Conservation (phyloP, 805 yeast species). For the Yarrowia phangngaensis region DNA sequence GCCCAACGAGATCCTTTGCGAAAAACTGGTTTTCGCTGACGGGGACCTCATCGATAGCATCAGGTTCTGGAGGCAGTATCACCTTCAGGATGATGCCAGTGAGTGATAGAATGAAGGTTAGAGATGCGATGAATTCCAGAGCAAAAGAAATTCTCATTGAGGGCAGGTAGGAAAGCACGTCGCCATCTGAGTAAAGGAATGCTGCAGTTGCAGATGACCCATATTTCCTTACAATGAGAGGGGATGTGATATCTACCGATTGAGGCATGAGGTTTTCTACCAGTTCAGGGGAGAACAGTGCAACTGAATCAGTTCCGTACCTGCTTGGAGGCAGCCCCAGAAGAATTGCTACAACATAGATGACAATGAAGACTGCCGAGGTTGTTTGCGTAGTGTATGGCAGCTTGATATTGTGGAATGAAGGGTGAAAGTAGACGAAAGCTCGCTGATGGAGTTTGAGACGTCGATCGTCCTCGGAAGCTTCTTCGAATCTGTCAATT, state of each 20-base stretch:
- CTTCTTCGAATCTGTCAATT: slow-evolving; percentile 1
- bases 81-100: slow-evolving; percentile 46
- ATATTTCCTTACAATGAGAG: slow-evolving; percentile 17
- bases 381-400: slow-evolving; percentile 11
- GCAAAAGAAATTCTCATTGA: slow-evolving; percentile 31
- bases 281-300: slow-evolving; percentile 12
- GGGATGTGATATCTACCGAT: slow-evolving; percentile 12
- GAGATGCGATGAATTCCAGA: slow-evolving; percentile 52
- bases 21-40: slow-evolving; percentile 32
- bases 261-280: background rate
- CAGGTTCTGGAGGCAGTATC: slow-evolving; percentile 37
- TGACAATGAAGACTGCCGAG: slow-evolving; percentile 9
- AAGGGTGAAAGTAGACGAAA: slow-evolving; percentile 15
- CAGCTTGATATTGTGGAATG: slow-evolving; percentile 14
- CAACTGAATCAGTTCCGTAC: slow-evolving; percentile 17
- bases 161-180: slow-evolving; percentile 15
- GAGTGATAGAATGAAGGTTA: slow-evolving; percentile 51
- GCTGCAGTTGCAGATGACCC: slow-evolving; percentile 17
- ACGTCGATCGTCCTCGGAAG: slow-evolving; percentile 13
- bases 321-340: slow-evolving; percentile 15
- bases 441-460: slow-evolving; percentile 21
- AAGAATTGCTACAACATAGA: slow-evolving; percentile 18
- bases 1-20: slow-evolving; percentile 46
- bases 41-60: slow-evolving; percentile 31
- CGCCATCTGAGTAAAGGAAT: slow-evolving; percentile 10